Conservation (phyloP, 495 filamentous ascomycete genomes). For the Hypoxylon lenormandii region DNA sequence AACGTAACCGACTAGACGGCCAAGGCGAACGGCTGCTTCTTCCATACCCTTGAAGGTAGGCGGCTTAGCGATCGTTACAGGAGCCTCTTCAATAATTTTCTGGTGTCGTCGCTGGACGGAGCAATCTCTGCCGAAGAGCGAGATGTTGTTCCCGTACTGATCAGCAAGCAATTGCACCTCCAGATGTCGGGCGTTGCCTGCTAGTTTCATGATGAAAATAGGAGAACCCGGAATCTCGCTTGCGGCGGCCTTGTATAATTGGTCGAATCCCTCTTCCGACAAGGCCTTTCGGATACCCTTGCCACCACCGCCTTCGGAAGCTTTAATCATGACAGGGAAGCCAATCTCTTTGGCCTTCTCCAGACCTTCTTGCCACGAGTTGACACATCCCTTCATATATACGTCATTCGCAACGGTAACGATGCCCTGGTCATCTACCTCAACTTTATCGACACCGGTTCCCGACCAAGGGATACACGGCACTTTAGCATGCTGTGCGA, state of each 20-base stretch:
- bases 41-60: slow-evolving; percentile 95
- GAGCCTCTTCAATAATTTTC: slow-evolving; percentile 99
- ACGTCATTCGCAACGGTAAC: slow-evolving; percentile 89
- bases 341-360: slow-evolving; percentile 88
- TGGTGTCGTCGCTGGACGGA: slow-evolving; percentile 98
- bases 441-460: slow-evolving; percentile 85
- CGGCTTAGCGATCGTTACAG: slow-evolving; percentile 91
- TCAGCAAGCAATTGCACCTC: slow-evolving; percentile 97
- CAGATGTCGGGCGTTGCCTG: slow-evolving; percentile 93
- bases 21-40: slow-evolving; percentile 92
- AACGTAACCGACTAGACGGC: slow-evolving; percentile 94
- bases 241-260: slow-evolving; percentile 91
- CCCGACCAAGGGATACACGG: slow-evolving; percentile 99
- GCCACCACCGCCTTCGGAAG: slow-evolving; percentile 98
- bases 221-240: slow-evolving; percentile 99
- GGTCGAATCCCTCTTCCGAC: slow-evolving; percentile 81
- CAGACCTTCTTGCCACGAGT: slow-evolving; percentile 87
- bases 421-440: slow-evolving; percentile 81
- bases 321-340: slow-evolving; percentile 99
- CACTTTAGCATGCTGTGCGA: slow-evolving; percentile 95
- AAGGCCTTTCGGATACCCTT: slow-evolving; percentile 99
- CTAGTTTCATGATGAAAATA: slow-evolving; percentile 99
- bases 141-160: slow-evolving; percentile 99
- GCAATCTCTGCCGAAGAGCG: slow-evolving; percentile 97
- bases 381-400: slow-evolving; percentile 91